Evolutionary conservation across 495 filamentous ascomycete genomes (phyloP), one percentile per base, ranked within the genome.

Genomic region (Aspergillus hancockii): DNA sequence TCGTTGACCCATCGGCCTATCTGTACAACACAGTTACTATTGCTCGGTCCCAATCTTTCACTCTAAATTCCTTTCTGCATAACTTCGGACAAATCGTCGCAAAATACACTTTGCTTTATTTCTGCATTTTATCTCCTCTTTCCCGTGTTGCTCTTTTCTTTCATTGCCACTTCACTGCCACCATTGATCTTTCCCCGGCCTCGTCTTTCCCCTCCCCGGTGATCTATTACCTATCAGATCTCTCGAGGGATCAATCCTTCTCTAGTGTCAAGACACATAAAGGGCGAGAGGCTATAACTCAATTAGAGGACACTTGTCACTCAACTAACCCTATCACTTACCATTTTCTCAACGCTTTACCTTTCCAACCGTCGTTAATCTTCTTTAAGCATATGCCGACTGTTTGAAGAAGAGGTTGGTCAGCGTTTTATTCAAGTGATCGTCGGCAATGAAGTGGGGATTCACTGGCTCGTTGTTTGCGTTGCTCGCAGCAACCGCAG

Each of bases 381-480:
- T 47, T 57, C 54, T 55, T 60, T 36, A 59, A 47, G 59, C 61
- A 69, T 57, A 69, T 69, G 66, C 61, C 60, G 58, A 49, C 46
- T 67, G 23, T 59, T 59, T 65, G 59, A 36, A 63, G 54, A 54
- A 30, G 36, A n/a, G 38, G 52, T 34, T 49, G 49, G 43, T 31
- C 63, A 43, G 51, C 38, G 52, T 54, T 54, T 58, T 21, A 30
- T 22, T 36, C 25, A 10, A 57, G 51, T 55, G 34, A 49, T 55
- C 51, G 63, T 58, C 43, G 46, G 70, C 41, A 34, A 77, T 77
- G 75, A 63, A 71, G 69, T 78, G 68, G 74, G 63, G 57, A 56
- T 61, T 54, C 54, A 54, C 61, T 49, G 59, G 64, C 53, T 55
- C 59, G 12, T 46, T 74, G 49, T 58, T 74, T 58, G 63, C 64